phyloP scores from a whole-genome alignment of 2,329 filamentous ascomycete genomes.

The Tolypocladium sp. region DNA sequence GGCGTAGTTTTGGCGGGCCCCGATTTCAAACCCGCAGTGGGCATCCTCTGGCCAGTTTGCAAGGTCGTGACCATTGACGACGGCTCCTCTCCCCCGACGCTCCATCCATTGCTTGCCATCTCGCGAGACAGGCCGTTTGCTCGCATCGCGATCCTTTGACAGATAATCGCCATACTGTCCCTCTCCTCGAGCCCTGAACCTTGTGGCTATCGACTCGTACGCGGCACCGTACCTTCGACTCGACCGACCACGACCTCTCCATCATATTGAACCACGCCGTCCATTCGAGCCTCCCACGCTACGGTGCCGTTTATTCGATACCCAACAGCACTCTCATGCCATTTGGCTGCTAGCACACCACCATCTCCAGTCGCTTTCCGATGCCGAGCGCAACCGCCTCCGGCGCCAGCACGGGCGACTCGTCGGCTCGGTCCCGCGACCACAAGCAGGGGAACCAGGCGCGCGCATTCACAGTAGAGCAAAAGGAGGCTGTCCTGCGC shows the following conservation, averaged over 20 bases:
- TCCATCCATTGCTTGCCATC: background rate
- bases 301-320: background rate
- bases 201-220: background rate
- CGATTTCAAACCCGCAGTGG: background rate
- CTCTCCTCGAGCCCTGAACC: background rate
- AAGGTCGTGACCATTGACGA: background rate
- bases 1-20: background rate
- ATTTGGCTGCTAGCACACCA: background rate
- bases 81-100: background rate
- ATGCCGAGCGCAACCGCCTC: constrained; percentile 42
- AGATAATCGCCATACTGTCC: background rate
- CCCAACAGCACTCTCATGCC: background rate
- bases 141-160: background rate
- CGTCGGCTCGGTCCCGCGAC: constrained; percentile 41
- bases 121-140: background rate
- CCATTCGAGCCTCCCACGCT: background rate
- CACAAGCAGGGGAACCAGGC: constrained; percentile 71
- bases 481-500: constrained; percentile 83
- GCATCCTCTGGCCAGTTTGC: background rate
- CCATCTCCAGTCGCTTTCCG: constrained; percentile 4
- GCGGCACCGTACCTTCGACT: background rate
- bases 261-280: background rate
- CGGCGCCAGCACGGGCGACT: constrained; percentile 39
- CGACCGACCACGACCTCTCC: background rate
- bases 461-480: constrained; percentile 76